These are phyloP conservation scores for Gynochthodes officinalis DNA, from an alignment of 257 asterid species.

Conservation along the genomic window DNA sequence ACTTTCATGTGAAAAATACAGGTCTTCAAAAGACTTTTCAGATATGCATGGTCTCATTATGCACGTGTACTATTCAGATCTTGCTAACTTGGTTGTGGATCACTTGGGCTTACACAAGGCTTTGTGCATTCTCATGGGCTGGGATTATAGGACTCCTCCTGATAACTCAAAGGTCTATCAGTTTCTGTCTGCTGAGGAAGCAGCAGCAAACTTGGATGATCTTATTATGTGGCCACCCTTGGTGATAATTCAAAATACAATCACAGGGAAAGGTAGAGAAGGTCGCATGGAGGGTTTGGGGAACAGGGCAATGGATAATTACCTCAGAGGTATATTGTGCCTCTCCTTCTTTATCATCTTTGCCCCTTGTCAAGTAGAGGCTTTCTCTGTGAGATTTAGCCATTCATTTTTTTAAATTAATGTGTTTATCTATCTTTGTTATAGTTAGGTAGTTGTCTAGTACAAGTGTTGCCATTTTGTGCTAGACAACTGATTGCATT, in stretches of 20 bases:
- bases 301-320: conserved; percentile 89
- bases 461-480: background rate
- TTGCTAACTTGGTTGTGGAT: conserved; percentile 59
- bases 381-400: conserved; percentile 18
- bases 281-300: conserved; percentile 98
- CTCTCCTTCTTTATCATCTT: conserved; percentile 30
- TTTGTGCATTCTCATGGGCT: conserved; percentile 89
- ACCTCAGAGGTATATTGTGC: conserved; percentile 75
- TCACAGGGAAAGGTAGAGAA: conserved; percentile 79
- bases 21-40: conserved; percentile 74
- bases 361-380: conserved; percentile 25
- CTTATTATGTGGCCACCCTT: conserved; percentile 96
- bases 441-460: background rate
- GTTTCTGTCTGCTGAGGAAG: conserved; percentile 64
- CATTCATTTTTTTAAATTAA: background rate
- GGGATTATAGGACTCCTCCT: conserved; percentile 81
- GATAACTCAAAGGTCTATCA: conserved; percentile 85
- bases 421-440: background rate
- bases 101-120: conserved; percentile 96
- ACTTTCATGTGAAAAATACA: conserved; percentile 69
- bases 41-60: conserved; percentile 83
- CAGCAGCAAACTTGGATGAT: conserved; percentile 70
- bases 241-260: conserved; percentile 80
- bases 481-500: background rate
- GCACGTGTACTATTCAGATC: conserved; percentile 77